Evolutionary conservation across 176 grass and related monocot genomes (phyloP).

Genomic region (Oryza meyeriana): DNA sequence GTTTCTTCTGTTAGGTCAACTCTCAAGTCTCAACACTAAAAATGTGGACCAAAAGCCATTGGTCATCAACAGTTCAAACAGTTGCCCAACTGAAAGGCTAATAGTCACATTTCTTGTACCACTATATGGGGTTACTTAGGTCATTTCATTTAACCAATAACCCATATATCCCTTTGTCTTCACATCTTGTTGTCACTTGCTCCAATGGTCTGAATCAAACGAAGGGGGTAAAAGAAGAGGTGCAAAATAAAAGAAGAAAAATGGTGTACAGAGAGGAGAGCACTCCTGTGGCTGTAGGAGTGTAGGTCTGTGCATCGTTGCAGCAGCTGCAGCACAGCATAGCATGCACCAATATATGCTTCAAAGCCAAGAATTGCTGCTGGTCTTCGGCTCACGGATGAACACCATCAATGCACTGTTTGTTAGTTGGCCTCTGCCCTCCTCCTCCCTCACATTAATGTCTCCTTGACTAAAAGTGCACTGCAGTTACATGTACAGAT

Average conservation of each 20-base stretch:
- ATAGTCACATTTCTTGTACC: not conserved
- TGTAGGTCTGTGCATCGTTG: not conserved
- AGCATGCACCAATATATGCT: constrained; percentile 8
- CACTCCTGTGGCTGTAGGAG: not conserved
- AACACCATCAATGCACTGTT: constrained; percentile 34
- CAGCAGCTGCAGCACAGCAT: constrained; percentile 14
- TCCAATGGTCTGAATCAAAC: not conserved
- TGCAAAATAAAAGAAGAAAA: not conserved
- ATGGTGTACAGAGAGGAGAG: not conserved
- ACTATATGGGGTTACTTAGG: not conserved
- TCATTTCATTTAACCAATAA: not conserved
- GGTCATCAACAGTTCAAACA: constrained; percentile 15
- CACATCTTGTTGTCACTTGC: not conserved
- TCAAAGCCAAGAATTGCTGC: constrained; percentile 19
- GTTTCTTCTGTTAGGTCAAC: constrained; percentile 12
- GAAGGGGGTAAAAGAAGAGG: too few relatives aligned
- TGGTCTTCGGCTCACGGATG: constrained; percentile 14
- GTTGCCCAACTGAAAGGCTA: constrained; percentile 8
- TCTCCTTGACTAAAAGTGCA: constrained; percentile 14
- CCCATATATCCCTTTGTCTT: not conserved
- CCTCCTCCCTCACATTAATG: constrained; percentile 11
- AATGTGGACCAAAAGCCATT: not conserved
- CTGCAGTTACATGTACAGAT: not conserved
- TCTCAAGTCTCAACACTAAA: not conserved
- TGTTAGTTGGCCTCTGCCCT: constrained; percentile 12